Conservation (phyloP, 2,329 filamentous ascomycete genomes). For the Cladobotryum protrusum region DNA sequence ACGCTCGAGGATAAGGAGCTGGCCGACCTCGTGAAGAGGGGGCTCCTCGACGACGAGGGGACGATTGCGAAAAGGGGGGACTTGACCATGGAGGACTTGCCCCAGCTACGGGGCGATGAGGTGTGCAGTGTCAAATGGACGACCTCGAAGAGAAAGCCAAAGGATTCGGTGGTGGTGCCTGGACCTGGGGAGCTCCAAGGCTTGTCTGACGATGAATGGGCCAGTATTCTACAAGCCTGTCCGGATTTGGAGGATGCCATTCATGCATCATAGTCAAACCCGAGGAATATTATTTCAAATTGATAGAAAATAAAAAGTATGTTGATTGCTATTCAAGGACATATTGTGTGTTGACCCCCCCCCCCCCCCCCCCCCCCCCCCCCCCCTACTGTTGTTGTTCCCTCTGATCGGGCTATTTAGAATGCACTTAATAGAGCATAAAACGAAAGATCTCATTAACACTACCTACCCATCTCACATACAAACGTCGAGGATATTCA, state of each 20-base stretch:
- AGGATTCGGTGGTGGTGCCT: background rate
- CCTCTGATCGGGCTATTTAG: too few relatives aligned
- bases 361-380: too few relatives aligned
- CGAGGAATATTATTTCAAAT: too few relatives aligned
- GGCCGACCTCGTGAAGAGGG: slow-evolving; percentile 7
- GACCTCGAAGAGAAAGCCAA: background rate
- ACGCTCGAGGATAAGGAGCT: slow-evolving; percentile 11
- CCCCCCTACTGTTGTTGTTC: too few relatives aligned
- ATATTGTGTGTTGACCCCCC: too few relatives aligned
- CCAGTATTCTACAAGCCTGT: slow-evolving; percentile 10
- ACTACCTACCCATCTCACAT: too few relatives aligned
- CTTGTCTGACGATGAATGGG: slow-evolving; percentile 8
- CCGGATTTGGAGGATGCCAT: slow-evolving; percentile 6
- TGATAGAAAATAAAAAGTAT: background rate
- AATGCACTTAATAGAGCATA: too few relatives aligned
- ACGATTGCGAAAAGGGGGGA: background rate
- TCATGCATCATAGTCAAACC: background rate
- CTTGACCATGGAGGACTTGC: slow-evolving; percentile 9
- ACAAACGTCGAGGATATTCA: too few relatives aligned
- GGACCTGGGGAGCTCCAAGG: background rate
- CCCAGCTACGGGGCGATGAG: slow-evolving; percentile 6
- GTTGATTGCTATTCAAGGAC: too few relatives aligned
- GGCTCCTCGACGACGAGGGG: slow-evolving; percentile 7
- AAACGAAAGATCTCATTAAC: too few relatives aligned
- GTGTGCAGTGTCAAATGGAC: slow-evolving; percentile 7